A percentile compares a stretch with the other conserved stretches of the same genome.
Conservation (phyloP, 2,329 filamentous ascomycete genomes). For the Tolypocladium ophioglossoides region DNA sequence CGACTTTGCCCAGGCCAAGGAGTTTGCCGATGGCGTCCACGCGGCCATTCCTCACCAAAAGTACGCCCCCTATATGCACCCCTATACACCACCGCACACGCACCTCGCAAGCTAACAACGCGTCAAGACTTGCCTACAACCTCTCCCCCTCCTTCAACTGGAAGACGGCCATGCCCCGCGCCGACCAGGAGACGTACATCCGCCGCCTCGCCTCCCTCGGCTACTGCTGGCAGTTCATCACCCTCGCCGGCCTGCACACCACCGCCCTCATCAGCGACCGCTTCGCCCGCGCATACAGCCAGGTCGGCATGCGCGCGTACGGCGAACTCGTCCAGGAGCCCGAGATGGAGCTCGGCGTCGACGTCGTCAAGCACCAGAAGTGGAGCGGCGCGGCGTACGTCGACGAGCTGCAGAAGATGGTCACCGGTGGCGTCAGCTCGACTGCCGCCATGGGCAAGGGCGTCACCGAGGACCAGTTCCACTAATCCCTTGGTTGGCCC, state of each 20-base stretch:
- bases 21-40: constrained; percentile 90
- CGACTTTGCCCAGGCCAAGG: constrained; percentile 80
- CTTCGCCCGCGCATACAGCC: constrained; percentile 73
- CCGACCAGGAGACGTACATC: constrained; percentile 97
- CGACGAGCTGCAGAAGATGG: constrained; percentile 94
- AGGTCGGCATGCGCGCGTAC: constrained; percentile 88
- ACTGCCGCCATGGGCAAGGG: constrained; percentile 96
- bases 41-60: constrained; percentile 94
- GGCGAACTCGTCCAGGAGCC: constrained; percentile 96
- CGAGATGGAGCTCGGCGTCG: constrained; percentile 81
- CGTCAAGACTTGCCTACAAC: constrained; percentile 79
- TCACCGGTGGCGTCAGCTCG: constrained; percentile 81
- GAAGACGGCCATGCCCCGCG: constrained; percentile 89
- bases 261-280: constrained; percentile 85
- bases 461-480: constrained; percentile 95
- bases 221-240: constrained; percentile 99
- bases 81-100: constrained; percentile 10
- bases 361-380: constrained; percentile 98
- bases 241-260: constrained; percentile 91
- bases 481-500: constrained; percentile 6
- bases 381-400: constrained; percentile 94
- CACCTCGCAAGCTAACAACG: constrained; percentile 2
- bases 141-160: constrained; percentile 99
- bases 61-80: constrained; percentile 30
- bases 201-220: constrained; percentile 73